Evolutionary conservation across 345 rosid genomes (phyloP), one percentile per base, ranked within the genome.

Genomic region (Pistacia integerrima): DNA sequence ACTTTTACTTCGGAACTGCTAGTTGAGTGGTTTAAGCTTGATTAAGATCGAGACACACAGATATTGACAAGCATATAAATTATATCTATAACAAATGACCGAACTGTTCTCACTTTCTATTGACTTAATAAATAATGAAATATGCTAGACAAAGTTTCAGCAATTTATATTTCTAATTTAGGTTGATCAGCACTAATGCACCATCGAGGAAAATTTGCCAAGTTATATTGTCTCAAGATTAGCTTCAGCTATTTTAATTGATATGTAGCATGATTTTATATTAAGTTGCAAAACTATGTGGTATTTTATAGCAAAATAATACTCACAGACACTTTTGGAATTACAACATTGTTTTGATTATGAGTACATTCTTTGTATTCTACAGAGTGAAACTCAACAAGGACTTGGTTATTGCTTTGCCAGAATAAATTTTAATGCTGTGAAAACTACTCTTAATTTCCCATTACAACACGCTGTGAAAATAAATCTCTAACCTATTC

Each of bases 391-490:
- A 76, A 62, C 87, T 94, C 83, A 85, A 83, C 61, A 90, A 88
- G 55, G 98, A 94, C 81, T 84, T 94, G 85, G 87, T 94, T 56
- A 84, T 81, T 36, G 93, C 97, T 76, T 86, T 87, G 58, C 98
- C 98, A 51, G 97, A 94, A 22, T 22, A 22, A 22, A 22, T 22
- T 22, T 22, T 22, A 22, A 22, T 22, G 22, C 22, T 0, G 22
- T 22, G 22, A 22, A 22, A 22, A 22, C 22, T 22, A 22, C 22
- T 22, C 22, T 22, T 22, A 22, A 22, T 22, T 22, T 22, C 22
- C 22, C 22, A 22, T 22, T 22, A 22, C 22, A 22, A 22, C 22
- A 22, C 22, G 22, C 22, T 22, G 22, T 22, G 22, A 22, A 22
- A 22, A 22, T 22, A 22, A 22, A 22, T 22, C 22, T 22, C 22